Conservation (phyloP, 2,329 filamentous ascomycete genomes). For the Emmonsia crescens region DNA sequence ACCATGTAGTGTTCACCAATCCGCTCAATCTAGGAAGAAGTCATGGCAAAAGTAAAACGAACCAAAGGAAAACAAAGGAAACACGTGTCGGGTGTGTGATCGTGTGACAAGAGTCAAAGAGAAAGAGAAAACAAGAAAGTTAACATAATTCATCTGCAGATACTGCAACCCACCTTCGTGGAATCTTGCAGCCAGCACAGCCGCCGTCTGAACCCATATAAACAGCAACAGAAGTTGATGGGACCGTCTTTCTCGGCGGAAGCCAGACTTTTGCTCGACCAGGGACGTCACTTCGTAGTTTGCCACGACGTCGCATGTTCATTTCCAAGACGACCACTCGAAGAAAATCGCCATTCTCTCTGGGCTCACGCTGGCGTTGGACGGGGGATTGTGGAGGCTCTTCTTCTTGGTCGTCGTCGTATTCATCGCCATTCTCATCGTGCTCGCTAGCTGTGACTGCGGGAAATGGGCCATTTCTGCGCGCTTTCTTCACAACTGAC, state of each 20-base stretch:
- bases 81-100: no score
- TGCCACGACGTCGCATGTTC: slow-evolving; percentile 56
- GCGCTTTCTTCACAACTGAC: slow-evolving; percentile 16
- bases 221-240: slow-evolving; percentile 9
- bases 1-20: background rate
- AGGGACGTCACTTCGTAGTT: slow-evolving; percentile 45
- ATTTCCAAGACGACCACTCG: slow-evolving; percentile 55
- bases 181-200: slow-evolving; percentile 16
- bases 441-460: slow-evolving; percentile 18
- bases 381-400: slow-evolving; percentile 29
- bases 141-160: slow-evolving; percentile 15
- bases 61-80: background rate
- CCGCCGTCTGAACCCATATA: slow-evolving; percentile 8
- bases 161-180: slow-evolving; percentile 22
- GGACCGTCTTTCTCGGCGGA: slow-evolving; percentile 39
- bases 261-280: slow-evolving; percentile 51
- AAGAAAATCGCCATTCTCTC: slow-evolving; percentile 54
- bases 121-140: background rate
- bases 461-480: slow-evolving; percentile 32
- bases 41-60: background rate
- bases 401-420: slow-evolving; percentile 9
- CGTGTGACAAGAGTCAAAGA: background rate
- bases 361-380: slow-evolving; percentile 49
- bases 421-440: background rate
- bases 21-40: background rate